These are phyloP conservation scores for Aspergillus baeticus DNA, from an alignment of 495 filamentous ascomycete genomes.

Conservation along the genomic window DNA sequence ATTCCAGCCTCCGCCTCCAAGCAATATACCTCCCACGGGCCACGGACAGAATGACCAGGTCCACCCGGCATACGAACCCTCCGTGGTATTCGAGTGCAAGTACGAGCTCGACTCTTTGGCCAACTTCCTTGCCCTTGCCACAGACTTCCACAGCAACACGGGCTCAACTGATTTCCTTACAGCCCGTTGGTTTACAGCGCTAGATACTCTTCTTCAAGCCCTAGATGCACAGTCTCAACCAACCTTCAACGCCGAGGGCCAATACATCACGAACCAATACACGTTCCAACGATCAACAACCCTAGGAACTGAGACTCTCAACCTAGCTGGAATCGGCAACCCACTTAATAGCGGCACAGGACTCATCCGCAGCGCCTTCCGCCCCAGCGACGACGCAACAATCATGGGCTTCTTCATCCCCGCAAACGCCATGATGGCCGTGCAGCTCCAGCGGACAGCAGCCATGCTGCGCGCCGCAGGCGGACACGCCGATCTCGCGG, in stretches of 20 bases:
- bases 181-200: constrained; percentile 73
- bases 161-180: constrained; percentile 75
- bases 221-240: constrained; percentile 75
- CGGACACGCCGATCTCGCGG: constrained; percentile 45
- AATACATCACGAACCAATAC: constrained; percentile 72
- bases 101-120: constrained; percentile 97
- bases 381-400: constrained; percentile 97
- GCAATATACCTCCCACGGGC: constrained; percentile 61
- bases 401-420: constrained; percentile 96
- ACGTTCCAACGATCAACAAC: constrained; percentile 80
- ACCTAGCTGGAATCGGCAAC: constrained; percentile 80
- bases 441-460: constrained; percentile 79
- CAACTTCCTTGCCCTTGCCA: constrained; percentile 81
- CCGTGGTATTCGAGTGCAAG: constrained; percentile 94
- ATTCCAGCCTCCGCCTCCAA: constrained; percentile 90
- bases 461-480: constrained; percentile 61
- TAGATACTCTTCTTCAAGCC: constrained; percentile 69
- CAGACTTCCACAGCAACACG: constrained; percentile 82
- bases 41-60: constrained; percentile 82
- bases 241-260: constrained; percentile 69
- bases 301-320: constrained; percentile 87
- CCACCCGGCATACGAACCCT: constrained; percentile 80
- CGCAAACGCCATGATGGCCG: constrained; percentile 92
- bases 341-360: constrained; percentile 83
- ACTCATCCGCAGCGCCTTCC: constrained; percentile 86